phyloP scores from a whole-genome alignment of 73 alveolate species.

The Paramecium sonneborni region DNA sequence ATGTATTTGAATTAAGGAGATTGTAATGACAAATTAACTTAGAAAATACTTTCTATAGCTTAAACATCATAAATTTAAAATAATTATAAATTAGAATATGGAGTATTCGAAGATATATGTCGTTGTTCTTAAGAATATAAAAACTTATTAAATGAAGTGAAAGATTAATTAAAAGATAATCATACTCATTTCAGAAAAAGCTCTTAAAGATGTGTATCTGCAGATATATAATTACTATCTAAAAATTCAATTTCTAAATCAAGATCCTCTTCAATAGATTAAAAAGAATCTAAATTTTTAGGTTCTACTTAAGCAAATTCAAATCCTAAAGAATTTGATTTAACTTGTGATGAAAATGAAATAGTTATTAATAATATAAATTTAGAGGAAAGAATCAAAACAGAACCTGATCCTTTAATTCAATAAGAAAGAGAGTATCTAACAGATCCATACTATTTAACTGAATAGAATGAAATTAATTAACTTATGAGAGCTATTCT shows the following conservation, averaged over 20 bases:
- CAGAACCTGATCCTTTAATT: constrained; percentile 44
- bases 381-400: constrained; percentile 29
- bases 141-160: not conserved
- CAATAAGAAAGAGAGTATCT: constrained; percentile 54
- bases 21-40: not conserved
- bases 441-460: constrained; percentile 59
- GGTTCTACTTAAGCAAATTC: constrained; percentile 35
- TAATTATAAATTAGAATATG: not conserved
- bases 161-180: not conserved
- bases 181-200: not conserved
- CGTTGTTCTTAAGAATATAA: not conserved
- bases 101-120: not conserved
- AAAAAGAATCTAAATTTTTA: constrained; percentile 31
- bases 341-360: constrained; percentile 38
- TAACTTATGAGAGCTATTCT: constrained; percentile 76
- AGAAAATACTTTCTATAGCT: not conserved
- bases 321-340: constrained; percentile 38
- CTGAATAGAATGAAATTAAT: constrained; percentile 43
- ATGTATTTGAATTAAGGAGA: not conserved
- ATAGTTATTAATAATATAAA: not conserved
- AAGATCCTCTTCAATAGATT: constrained; percentile 40
- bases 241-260: not conserved
- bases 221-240: not conserved
- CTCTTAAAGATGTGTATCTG: constrained; percentile 53
- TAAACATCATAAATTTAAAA: not conserved